Base-by-base conservation (phyloP, 2,329 filamentous ascomycete genomes). In the Talaromyces sp. region DNA sequence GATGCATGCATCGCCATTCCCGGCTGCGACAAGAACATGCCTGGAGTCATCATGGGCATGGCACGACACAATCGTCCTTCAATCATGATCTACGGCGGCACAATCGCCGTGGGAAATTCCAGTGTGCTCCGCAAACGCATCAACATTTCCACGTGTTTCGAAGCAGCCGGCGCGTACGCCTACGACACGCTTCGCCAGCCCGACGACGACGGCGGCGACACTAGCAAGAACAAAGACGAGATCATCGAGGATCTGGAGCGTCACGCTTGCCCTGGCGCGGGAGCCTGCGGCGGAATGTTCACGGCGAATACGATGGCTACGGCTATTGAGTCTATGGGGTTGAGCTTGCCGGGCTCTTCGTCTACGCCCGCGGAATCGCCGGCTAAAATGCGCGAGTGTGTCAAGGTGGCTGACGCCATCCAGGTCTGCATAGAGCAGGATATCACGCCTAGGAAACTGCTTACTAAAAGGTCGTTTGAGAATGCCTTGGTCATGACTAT, bases 11-110 rank as follows among this genome's bases (percentile, higher is more conserved):
- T 97, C 73, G 88, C 91, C 32, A 93, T 97, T 68, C 92, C 93
- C 0, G 93, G 93, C 11, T 97, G 93, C 74, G 93, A 97, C 80
- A 97, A 97, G 84, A 97, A 97, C 75, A 97, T 97, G 93, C 93
- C 93, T 0, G 93, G 93, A 65, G 89, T 91, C 17, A 82, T 95
- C 65, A 96, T 96, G 88, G 92, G 90, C 0, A 92, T 95, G 71
- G 91, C 91, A 15, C 85, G 93, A 61, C 91, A 96, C 77, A 97
- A 97, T 77, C 85, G 93, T 10, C 93, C 93, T 4, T 95, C 92
- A 55, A 81, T 97, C 72, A 96, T 97, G 92, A 89, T 98, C 63
- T 98, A 97, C 73, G 93, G 93, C 57, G 93, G 93, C 44, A 91
- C 91, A 17, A 97, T 96, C 70, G 87, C 88, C 71, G 91, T 92